phyloP scores from a whole-genome alignment of 2,329 filamentous ascomycete genomes.

The Bipolaris gigantea region DNA sequence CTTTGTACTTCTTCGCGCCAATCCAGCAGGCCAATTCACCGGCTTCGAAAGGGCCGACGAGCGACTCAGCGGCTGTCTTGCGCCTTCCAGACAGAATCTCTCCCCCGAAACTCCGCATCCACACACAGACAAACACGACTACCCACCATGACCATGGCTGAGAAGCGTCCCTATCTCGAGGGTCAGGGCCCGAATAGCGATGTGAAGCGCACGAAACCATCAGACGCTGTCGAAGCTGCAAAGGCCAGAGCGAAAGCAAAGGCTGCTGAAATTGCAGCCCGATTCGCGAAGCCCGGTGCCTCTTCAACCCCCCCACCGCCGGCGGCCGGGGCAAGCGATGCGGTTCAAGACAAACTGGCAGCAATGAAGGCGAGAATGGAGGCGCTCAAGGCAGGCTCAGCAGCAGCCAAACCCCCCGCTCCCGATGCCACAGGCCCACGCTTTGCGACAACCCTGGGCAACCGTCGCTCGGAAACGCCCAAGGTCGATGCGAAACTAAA shows the following conservation, averaged over 20 bases:
- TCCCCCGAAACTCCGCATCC: slow-evolving; percentile 6
- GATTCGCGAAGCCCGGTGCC: slow-evolving; percentile 30
- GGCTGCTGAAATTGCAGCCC: slow-evolving; percentile 40
- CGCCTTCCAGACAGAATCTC: slow-evolving; percentile 1
- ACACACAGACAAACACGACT: slow-evolving; percentile 7
- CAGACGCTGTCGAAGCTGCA: slow-evolving; percentile 35
- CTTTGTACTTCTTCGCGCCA: background rate
- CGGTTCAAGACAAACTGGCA: slow-evolving; percentile 31
- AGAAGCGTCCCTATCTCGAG: slow-evolving; percentile 49
- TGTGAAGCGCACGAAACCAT: slow-evolving; percentile 46
- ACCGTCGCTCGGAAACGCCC: slow-evolving; percentile 52
- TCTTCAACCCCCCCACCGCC: slow-evolving; percentile 17
- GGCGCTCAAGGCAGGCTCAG: slow-evolving; percentile 59
- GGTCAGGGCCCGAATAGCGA: slow-evolving; percentile 35
- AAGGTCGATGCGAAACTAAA: slow-evolving; percentile 35
- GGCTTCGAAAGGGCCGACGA: background rate
- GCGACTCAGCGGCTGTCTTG: background rate
- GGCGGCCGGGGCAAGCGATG: slow-evolving; percentile 13
- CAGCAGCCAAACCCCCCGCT: slow-evolving; percentile 53
- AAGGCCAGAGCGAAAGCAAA: slow-evolving; percentile 40
- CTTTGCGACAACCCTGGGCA: slow-evolving; percentile 59
- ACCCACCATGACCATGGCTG: slow-evolving; percentile 38
- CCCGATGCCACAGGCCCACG: slow-evolving; percentile 53
- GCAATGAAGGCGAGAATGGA: slow-evolving; percentile 36
- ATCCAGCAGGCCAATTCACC: background rate